Evolutionary conservation across 306 rosid genomes (phyloP).

Genomic region (Luffa aegyptiaca): DNA sequence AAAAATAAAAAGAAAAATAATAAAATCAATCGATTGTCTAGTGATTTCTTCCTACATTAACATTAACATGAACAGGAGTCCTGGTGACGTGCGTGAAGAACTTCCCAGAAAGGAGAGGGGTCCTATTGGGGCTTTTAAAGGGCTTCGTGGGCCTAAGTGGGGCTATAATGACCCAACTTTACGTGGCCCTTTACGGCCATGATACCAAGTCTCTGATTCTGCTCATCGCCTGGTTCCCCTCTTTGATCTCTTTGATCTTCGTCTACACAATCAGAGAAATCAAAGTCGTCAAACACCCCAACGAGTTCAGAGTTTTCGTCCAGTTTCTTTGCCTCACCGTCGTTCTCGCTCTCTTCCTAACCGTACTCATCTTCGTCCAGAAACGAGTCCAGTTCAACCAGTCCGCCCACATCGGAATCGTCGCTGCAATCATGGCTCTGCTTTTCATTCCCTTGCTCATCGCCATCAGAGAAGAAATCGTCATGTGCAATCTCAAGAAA

Average conservation of each 20-base stretch:
- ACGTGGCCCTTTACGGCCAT: neutral
- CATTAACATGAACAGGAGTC: neutral
- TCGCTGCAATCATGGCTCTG: neutral
- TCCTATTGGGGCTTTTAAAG: slow-evolving; percentile 21
- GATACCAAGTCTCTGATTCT: slow-evolving; percentile 18
- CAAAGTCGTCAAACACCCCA: slow-evolving; percentile 12
- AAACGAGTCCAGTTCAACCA: neutral
- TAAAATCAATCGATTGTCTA: too few relatives aligned
- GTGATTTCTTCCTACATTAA: too few relatives aligned
- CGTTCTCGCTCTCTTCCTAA: slow-evolving; percentile 18
- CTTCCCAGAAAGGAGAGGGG: slow-evolving; percentile 35
- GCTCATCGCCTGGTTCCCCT: slow-evolving; percentile 30
- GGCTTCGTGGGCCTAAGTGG: slow-evolving; percentile 14
- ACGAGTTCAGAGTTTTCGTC: slow-evolving; percentile 11
- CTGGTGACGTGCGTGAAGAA: slow-evolving; percentile 29
- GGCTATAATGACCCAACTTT: slow-evolving; percentile 30
- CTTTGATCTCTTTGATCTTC: slow-evolving; percentile 15
- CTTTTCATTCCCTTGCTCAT: slow-evolving; percentile 16
- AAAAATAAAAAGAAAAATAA: neutral
- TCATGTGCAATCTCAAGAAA: slow-evolving; percentile 14
- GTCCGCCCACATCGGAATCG: slow-evolving; percentile 7
- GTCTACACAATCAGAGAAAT: slow-evolving; percentile 15
- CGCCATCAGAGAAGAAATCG: slow-evolving; percentile 21
- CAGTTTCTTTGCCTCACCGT: neutral
- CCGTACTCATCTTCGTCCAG: slow-evolving; percentile 13